phyloP scores from a whole-genome alignment of 768 basidiomycete genomes.

The Agrocybe praecox region DNA sequence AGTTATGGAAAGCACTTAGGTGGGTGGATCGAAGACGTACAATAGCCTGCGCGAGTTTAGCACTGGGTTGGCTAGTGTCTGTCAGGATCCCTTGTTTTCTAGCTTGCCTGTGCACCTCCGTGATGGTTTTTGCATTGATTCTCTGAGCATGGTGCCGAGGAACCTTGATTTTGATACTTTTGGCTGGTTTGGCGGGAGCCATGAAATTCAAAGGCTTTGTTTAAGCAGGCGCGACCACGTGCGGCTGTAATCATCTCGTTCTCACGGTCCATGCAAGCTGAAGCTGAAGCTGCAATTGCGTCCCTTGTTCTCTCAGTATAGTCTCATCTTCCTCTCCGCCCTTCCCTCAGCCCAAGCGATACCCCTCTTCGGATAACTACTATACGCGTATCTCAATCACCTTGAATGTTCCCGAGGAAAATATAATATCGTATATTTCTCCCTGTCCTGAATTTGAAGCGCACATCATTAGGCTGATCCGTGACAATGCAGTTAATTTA shows the following conservation, averaged over 20 bases:
- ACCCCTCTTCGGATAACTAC: too few relatives aligned
- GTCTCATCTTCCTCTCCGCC: background rate
- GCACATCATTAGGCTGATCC: background rate
- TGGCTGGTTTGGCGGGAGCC: slow-evolving; percentile 62
- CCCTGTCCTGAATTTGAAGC: too few relatives aligned
- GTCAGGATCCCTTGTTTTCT: slow-evolving; percentile 48
- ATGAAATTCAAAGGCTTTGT: slow-evolving; percentile 32
- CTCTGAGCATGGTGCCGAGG: slow-evolving; percentile 78
- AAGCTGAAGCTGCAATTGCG: background rate
- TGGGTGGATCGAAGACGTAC: slow-evolving; percentile 42
- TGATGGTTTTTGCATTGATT: slow-evolving; percentile 62
- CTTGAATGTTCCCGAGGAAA: too few relatives aligned
- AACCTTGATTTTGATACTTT: slow-evolving; percentile 63
- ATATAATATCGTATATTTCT: too few relatives aligned
- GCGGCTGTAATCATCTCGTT: slow-evolving; percentile 3
- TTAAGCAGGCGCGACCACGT: slow-evolving; percentile 17
- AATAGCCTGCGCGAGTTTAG: slow-evolving; percentile 66
- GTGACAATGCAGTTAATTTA: background rate
- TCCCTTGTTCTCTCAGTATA: background rate
- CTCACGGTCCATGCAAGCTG: slow-evolving; percentile 5
- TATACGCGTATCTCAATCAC: too few relatives aligned
- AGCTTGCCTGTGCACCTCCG: slow-evolving; percentile 60
- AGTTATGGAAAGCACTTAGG: background rate
- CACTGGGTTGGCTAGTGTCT: slow-evolving; percentile 64
- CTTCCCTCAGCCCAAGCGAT: too few relatives aligned